Conservation (phyloP, 163 green algal species). For the Scenedesmus sp. region DNA sequence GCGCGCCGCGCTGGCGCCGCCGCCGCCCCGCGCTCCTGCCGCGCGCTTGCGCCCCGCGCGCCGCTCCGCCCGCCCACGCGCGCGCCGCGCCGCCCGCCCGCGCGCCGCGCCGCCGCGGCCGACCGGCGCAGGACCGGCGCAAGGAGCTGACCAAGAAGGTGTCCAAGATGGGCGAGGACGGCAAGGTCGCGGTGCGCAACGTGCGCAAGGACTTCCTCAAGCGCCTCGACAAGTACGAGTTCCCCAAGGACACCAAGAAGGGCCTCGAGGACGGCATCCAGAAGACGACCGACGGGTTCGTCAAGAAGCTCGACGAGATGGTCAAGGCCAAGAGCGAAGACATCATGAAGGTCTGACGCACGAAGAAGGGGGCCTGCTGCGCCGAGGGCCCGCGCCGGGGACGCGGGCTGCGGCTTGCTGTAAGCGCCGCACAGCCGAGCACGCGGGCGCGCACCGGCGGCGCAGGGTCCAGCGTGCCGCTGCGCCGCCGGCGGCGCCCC, state of each 20-base stretch:
- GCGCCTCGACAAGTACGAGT: constrained; percentile 77
- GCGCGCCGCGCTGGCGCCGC: background rate
- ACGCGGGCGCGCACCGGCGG: too few relatives aligned
- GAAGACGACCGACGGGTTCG: constrained; percentile 85
- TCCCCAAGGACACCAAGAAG: constrained; percentile 85
- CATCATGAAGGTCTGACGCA: constrained; percentile 83
- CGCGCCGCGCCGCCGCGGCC: background rate
- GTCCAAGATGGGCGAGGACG: constrained; percentile 89
- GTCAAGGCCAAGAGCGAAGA: constrained; percentile 89
- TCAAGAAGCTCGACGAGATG: constrained; percentile 89
- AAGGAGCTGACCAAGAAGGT: constrained; percentile 88
- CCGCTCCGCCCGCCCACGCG: background rate
- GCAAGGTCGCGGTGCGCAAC: constrained; percentile 93
- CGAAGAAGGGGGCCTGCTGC: too few relatives aligned
- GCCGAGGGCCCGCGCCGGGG: too few relatives aligned
- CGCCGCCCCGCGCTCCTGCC: background rate
- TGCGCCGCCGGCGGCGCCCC: too few relatives aligned
- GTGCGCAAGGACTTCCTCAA: constrained; percentile 93
- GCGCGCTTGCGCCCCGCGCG: background rate
- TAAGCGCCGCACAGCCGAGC: too few relatives aligned
- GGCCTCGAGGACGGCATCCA: constrained; percentile 79
- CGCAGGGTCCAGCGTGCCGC: too few relatives aligned
- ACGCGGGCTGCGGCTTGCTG: too few relatives aligned
- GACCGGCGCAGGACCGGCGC: constrained; percentile 73
- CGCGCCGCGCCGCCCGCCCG: background rate